Base-by-base conservation (phyloP, 176 grass and related monocot genomes). In the Pontederia crassipes region DNA sequence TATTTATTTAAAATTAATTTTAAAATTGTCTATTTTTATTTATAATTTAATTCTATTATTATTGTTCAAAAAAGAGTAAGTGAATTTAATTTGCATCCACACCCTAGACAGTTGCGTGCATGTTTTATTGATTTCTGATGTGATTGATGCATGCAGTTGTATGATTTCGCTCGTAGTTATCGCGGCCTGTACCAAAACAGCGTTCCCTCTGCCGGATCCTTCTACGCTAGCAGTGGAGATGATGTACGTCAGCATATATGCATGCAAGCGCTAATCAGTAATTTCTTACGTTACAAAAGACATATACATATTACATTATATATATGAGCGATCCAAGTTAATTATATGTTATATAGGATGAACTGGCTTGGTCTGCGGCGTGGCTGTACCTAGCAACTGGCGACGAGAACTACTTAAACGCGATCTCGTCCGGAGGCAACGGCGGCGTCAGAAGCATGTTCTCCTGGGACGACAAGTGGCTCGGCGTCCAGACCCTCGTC, bases 391-490 rank as follows among this genome's bases (percentile, higher is more conserved):
- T 57, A 1, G 81, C 86, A 54, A 96, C 91, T 59, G 67, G 67
- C 0, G 69, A 74, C n/a, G 18, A 79, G 8, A 49, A 61, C 3
- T 85, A 90, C 83, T 62, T 58, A 14, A 48, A 18, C 8, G 74
- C 66, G 80, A 74, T 96, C 55, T 3, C 45, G 48, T 28, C 16
- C 24, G 50, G 49, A 48, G 77, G 80, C 54, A 15, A 58, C 15
- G 78, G 83, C 66, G 62, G 81, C 29, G 70, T 65, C 50, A 75
- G 57, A 8, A 61, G 57, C 1, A 3, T 9, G 14, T 78, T 96
- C 66, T 48, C 45, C 2, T 87, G 86, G 91, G 86, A 87, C 49
- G 74, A 95, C 58, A 96, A 96, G 74, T 90, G 65, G 72, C 58
- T 84, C 28, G 83, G 91, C 50, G 86, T 49, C 5, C 86, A 96